Percentiles rank a stretch among this genome's conserved stretches.
These are phyloP conservation scores for Coprinopsis strossmayeri DNA, from an alignment of 768 basidiomycete species.

Conservation along the genomic window DNA sequence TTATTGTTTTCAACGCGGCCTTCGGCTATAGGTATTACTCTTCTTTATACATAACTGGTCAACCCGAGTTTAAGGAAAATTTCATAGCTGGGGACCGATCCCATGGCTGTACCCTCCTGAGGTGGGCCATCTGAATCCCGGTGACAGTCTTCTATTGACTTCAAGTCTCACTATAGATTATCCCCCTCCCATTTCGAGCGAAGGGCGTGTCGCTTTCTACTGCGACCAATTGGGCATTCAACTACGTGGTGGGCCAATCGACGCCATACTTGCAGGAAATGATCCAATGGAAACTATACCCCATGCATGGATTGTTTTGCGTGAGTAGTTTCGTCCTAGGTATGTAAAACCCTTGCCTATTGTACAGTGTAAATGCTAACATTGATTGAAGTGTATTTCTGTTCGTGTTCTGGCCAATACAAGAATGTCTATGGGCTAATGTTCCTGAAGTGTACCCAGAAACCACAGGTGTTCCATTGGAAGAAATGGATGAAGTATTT, in stretches of 20 bases:
- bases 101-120: constrained; percentile 90
- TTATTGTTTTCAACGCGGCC: constrained; percentile 89
- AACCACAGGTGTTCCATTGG: constrained; percentile 79
- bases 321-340: constrained; percentile 79
- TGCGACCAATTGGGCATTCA: constrained; percentile 85
- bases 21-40: constrained; percentile 72
- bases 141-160: background rate
- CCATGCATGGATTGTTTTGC: constrained; percentile 94
- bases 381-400: constrained; percentile 55
- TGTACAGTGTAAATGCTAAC: too few relatives aligned
- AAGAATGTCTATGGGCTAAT: background rate
- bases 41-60: background rate
- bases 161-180: constrained; percentile 53
- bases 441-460: constrained; percentile 67
- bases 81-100: constrained; percentile 72
- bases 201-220: constrained; percentile 96
- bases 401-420: constrained; percentile 48
- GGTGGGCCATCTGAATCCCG: constrained; percentile 28
- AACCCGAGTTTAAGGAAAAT: constrained; percentile 1
- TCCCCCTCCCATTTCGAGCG: constrained; percentile 83
- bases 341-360: constrained; percentile 18
- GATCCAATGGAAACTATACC: constrained; percentile 89
- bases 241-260: constrained; percentile 82
- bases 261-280: constrained; percentile 84
- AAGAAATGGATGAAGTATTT: constrained; percentile 89